phyloP scores from a whole-genome alignment of 192 early-diverging fungal genomes.

The Podila epigama region DNA sequence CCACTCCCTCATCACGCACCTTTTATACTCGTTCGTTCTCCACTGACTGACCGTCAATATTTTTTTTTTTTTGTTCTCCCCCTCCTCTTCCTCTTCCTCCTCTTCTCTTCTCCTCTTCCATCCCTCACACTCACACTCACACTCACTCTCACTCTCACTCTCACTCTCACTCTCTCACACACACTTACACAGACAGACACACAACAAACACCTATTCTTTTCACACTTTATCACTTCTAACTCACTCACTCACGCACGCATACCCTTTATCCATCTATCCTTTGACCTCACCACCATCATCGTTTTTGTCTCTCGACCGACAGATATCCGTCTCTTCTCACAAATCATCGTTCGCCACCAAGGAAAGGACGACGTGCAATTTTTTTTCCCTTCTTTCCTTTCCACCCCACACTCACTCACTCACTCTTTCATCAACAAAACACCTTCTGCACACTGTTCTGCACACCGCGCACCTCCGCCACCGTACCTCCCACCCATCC shows the following conservation, averaged over 20 bases:
- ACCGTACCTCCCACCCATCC: not conserved
- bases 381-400: not conserved
- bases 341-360: too few relatives aligned
- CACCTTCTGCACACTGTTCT: conserved; percentile 8
- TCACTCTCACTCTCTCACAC: not conserved
- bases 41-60: too few relatives aligned
- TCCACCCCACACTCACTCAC: not conserved
- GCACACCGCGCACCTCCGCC: too few relatives aligned
- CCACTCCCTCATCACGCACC: not conserved
- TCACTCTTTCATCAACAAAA: not conserved
- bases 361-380: too few relatives aligned
- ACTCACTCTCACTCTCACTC: not conserved
- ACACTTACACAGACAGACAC: not conserved
- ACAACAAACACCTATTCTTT: too few relatives aligned
- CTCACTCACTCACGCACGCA: too few relatives aligned
- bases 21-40: not conserved
- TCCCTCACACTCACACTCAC: not conserved
- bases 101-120: not conserved
- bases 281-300: not conserved
- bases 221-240: too few relatives aligned
- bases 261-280: too few relatives aligned
- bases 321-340: too few relatives aligned
- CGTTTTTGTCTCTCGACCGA: not conserved
- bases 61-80: not conserved
- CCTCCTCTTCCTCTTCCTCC: not conserved